phyloP scores from a whole-genome alignment of 352 stramenopile species.

The Globisporangium carolinianum region DNA sequence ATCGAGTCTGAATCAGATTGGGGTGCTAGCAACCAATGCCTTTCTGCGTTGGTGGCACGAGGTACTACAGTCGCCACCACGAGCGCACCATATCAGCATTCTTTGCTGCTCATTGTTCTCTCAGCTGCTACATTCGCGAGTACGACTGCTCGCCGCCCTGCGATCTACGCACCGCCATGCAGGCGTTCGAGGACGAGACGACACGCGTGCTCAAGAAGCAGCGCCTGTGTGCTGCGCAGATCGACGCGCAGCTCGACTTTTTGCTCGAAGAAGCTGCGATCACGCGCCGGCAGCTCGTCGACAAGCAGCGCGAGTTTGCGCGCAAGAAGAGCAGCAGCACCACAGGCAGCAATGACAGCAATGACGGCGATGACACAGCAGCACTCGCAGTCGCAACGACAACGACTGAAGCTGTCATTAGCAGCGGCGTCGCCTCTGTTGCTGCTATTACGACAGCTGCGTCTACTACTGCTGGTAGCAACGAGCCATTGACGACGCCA shows the following conservation, averaged over 20 bases:
- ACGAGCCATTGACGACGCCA: too few species aligned
- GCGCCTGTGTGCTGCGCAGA: conserved; percentile 45
- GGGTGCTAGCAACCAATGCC: neutral
- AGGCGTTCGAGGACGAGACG: conserved; percentile 52
- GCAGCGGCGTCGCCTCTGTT: neutral
- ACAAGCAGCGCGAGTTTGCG: conserved; percentile 48
- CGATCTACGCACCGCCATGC: conserved; percentile 20
- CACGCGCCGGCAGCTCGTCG: conserved; percentile 48
- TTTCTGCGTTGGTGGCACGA: neutral
- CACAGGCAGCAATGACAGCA: neutral
- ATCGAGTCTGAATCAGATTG: neutral
- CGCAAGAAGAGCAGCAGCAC: conserved; percentile 34
- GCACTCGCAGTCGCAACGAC: neutral
- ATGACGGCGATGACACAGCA: conserved; percentile 10
- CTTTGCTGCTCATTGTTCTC: neutral
- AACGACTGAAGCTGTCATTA: neutral
- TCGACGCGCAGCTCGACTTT: conserved; percentile 56
- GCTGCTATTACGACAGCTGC: too few species aligned
- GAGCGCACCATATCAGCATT: neutral
- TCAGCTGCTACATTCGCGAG: neutral
- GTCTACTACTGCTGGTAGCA: too few species aligned
- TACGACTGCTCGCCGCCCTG: neutral
- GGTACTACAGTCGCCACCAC: neutral
- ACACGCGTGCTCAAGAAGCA: conserved; percentile 70
- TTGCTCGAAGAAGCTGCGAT: conserved; percentile 53